phyloP scores from a whole-genome alignment of 352 stramenopile genomes.

The Globisporangium spinosum region DNA sequence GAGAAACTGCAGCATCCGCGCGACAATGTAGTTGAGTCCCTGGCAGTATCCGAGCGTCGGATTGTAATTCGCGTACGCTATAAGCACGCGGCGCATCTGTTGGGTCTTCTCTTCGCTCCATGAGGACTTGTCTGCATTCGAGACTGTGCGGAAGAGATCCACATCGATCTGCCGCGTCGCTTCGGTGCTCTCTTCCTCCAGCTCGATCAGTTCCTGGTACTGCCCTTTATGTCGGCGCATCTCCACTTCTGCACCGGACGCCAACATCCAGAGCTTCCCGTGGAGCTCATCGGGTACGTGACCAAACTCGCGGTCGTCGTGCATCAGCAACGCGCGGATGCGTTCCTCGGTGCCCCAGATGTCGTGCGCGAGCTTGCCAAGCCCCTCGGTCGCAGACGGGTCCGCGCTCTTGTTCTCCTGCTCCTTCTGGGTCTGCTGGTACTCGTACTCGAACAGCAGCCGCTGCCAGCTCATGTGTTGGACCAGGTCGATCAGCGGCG shows the following conservation, averaged over 20 bases:
- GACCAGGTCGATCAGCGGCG: constrained; percentile 39
- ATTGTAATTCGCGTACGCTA: constrained; percentile 84
- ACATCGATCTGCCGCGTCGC: constrained; percentile 82
- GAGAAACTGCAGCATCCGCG: constrained; percentile 61
- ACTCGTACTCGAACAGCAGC: constrained; percentile 63
- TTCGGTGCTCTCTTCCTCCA: constrained; percentile 59
- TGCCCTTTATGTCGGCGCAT: constrained; percentile 56
- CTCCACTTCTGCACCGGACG: constrained; percentile 65
- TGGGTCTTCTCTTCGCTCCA: constrained; percentile 68
- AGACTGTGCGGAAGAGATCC: constrained; percentile 74
- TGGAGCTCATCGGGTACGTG: constrained; percentile 64
- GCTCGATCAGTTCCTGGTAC: constrained; percentile 48
- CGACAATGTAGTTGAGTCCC: constrained; percentile 86
- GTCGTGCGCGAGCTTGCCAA: constrained; percentile 64
- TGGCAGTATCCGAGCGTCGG: constrained; percentile 84
- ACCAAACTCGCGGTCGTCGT: constrained; percentile 50
- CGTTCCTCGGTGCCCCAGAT: constrained; percentile 82
- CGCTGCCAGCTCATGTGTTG: constrained; percentile 60
- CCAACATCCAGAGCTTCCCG: constrained; percentile 78
- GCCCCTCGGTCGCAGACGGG: constrained; percentile 35
- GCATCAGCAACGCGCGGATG: constrained; percentile 63
- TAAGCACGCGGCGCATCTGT: constrained; percentile 78
- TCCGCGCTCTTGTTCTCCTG: constrained; percentile 31
- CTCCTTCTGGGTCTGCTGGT: constrained; percentile 55
- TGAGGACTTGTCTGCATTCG: constrained; percentile 48